phyloP scores from a whole-genome alignment of 208 protist genomes.

The Trypanosoma caninum region DNA sequence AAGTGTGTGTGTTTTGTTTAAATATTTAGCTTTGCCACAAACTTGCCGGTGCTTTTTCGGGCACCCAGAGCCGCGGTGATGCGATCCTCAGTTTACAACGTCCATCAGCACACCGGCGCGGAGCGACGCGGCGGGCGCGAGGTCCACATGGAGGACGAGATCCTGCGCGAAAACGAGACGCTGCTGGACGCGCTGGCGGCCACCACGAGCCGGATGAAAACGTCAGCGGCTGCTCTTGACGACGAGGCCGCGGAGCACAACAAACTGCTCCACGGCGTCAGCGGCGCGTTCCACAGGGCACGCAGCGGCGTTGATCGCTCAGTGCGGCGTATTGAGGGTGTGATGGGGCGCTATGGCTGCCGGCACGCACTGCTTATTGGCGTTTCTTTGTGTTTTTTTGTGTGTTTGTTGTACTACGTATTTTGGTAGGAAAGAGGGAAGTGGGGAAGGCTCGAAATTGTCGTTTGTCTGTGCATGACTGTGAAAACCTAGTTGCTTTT shows the following conservation, averaged over 20 bases:
- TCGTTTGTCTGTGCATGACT: not conserved
- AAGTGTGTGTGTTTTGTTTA: not conserved
- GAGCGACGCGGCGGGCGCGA: constrained; percentile 20
- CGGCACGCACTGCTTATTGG: constrained; percentile 42
- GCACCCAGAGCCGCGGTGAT: too few relatives aligned
- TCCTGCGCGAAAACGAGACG: constrained; percentile 74
- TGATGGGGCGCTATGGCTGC: constrained; percentile 62
- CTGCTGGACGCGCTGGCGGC: constrained; percentile 61
- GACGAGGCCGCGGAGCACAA: constrained; percentile 78
- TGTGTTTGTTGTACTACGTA: constrained; percentile 27
- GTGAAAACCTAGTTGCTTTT: too few relatives aligned
- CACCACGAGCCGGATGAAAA: constrained; percentile 60
- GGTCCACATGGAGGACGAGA: constrained; percentile 60
- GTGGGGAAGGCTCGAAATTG: not conserved
- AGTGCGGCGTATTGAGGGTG: constrained; percentile 41
- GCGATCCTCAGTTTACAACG: constrained; percentile 66
- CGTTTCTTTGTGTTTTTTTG: constrained; percentile 30
- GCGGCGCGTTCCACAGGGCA: constrained; percentile 44
- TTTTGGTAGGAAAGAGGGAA: not conserved
- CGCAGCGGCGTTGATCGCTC: constrained; percentile 51
- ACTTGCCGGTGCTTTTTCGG: too few relatives aligned
- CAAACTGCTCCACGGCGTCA: constrained; percentile 42
- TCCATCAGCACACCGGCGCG: not conserved
- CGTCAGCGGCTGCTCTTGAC: constrained; percentile 47
- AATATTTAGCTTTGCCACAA: not conserved